These are phyloP conservation scores for Salix purpurea DNA, from an alignment of 345 rosid species.

Conservation along the genomic window DNA sequence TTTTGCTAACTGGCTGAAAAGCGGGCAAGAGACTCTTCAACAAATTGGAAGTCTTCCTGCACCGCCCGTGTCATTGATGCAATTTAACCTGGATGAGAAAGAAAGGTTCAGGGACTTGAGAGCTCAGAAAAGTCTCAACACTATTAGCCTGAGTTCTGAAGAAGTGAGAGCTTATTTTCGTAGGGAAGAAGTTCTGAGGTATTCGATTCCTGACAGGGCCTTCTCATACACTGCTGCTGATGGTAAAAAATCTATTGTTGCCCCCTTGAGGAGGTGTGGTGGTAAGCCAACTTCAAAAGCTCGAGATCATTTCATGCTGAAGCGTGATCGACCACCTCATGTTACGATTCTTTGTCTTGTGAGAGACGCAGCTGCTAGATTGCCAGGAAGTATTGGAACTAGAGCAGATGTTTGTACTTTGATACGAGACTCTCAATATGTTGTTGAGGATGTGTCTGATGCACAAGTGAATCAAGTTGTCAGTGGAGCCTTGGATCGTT, in stretches of 20 bases:
- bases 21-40: slow-evolving; percentile 89
- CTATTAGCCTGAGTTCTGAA: slow-evolving; percentile 74
- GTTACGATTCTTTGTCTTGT: slow-evolving; percentile 97
- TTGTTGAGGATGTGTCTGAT: slow-evolving; percentile 91
- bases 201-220: slow-evolving; percentile 98
- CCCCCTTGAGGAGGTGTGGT: slow-evolving; percentile 97
- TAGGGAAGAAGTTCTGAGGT: slow-evolving; percentile 83
- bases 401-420: slow-evolving; percentile 99
- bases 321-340: slow-evolving; percentile 98
- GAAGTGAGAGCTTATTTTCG: slow-evolving; percentile 90
- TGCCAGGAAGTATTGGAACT: slow-evolving; percentile 98
- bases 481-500: slow-evolving; percentile 97
- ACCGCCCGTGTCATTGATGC: slow-evolving; percentile 81
- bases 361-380: slow-evolving; percentile 95
- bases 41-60: slow-evolving; percentile 94
- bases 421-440: slow-evolving; percentile 87
- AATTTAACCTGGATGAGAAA: slow-evolving; percentile 82
- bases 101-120: slow-evolving; percentile 95
- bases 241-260: slow-evolving; percentile 93
- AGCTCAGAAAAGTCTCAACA: slow-evolving; percentile 96
- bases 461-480: slow-evolving; percentile 92
- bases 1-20: slow-evolving; percentile 96
- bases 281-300: slow-evolving; percentile 99
- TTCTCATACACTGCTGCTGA: slow-evolving; percentile 96
- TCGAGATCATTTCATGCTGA: slow-evolving; percentile 98